Conservation (phyloP, 805 yeast genomes). For the Suhomyces vadensis region DNA sequence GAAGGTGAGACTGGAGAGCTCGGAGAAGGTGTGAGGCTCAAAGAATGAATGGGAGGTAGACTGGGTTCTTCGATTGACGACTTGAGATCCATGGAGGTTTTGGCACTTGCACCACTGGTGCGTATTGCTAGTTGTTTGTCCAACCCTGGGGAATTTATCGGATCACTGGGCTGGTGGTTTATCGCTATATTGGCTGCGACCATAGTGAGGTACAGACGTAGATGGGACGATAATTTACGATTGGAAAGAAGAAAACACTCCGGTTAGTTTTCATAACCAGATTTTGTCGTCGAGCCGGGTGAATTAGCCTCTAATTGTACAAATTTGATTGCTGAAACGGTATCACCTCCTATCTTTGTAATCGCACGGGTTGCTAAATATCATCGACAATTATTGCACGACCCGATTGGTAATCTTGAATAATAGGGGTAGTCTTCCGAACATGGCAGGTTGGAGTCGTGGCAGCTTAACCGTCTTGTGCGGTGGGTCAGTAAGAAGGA, state of each 20-base stretch:
- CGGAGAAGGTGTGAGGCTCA: not conserved
- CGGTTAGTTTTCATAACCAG: no score
- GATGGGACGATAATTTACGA: no score
- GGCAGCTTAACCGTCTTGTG: no score
- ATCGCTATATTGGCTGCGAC: no score
- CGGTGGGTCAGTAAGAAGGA: no score
- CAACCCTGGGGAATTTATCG: not conserved
- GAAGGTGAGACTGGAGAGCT: not conserved
- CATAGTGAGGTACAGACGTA: no score
- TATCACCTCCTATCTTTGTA: not conserved
- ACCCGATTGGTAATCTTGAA: conserved; percentile 1
- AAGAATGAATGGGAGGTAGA: not conserved
- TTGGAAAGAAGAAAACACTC: no score
- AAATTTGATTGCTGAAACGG: not conserved
- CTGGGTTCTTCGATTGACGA: not conserved
- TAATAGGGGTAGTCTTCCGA: not conserved
- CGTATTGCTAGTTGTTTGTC: not conserved
- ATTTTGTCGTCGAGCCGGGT: no score
- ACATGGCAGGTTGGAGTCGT: no score
- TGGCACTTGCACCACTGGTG: not conserved
- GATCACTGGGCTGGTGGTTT: not conserved
- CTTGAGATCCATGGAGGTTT: not conserved
- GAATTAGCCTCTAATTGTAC: no score
- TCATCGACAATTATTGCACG: not conserved
- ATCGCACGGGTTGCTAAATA: not conserved